Conservation (phyloP, 352 stramenopile genomes). For the Pythium insidiosum region DNA sequence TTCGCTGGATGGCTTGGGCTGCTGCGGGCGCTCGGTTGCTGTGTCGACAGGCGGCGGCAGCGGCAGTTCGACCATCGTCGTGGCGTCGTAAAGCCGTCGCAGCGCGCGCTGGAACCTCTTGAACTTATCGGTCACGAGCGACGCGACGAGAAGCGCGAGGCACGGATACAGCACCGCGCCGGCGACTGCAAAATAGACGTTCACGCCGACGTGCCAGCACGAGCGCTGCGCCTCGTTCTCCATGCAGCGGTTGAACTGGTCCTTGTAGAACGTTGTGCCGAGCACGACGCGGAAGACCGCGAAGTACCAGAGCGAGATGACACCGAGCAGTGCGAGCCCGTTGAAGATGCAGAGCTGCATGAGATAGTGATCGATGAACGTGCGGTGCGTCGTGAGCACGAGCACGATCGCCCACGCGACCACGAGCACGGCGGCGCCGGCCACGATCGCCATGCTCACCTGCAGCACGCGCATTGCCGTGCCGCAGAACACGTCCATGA, state of each 20-base stretch:
- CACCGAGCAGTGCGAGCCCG: constrained; percentile 31
- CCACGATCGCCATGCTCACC: constrained; percentile 38
- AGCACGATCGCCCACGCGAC: constrained; percentile 43
- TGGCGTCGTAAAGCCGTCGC: constrained; percentile 36
- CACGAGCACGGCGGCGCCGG: constrained; percentile 33
- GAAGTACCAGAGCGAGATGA: constrained; percentile 59
- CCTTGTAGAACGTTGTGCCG: constrained; percentile 70
- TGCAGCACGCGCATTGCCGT: constrained; percentile 46
- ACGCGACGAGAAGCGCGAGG: constrained; percentile 53
- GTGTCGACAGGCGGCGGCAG: too few relatives aligned
- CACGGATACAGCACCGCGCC: constrained; percentile 45
- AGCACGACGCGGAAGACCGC: constrained; percentile 54
- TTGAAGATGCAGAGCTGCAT: constrained; percentile 67
- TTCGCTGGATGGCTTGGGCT: too few relatives aligned
- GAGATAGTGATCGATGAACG: constrained; percentile 56
- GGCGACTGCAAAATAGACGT: constrained; percentile 49
- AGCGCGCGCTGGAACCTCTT: constrained; percentile 31
- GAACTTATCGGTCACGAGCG: constrained; percentile 56
- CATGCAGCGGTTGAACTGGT: constrained; percentile 67
- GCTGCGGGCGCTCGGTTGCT: too few relatives aligned
- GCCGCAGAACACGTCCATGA: constrained; percentile 67
- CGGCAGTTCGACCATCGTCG: constrained; percentile 39
- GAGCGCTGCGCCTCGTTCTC: constrained; percentile 42
- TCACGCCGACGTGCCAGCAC: constrained; percentile 66
- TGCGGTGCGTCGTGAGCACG: constrained; percentile 42